Evolutionary conservation across 345 rosid species (phyloP), one percentile per base, ranked within the genome.

Genomic region (Lumnitzera littorea): DNA sequence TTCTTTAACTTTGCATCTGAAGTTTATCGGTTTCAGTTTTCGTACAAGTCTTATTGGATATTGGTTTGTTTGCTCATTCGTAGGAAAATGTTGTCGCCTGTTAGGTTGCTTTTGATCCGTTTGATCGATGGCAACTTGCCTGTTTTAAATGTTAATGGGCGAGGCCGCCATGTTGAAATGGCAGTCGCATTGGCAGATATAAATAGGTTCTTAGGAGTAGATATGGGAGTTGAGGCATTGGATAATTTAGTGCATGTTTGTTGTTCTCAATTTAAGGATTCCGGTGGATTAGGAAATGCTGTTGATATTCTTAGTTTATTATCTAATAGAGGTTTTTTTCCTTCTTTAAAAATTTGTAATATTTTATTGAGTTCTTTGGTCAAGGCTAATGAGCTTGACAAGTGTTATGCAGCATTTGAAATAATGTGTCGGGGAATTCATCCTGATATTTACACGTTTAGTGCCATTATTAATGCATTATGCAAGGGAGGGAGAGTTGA

Each of bases 381-480:
- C 70, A 85, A 69, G 76, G 84, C 72, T 0, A 80, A 76, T 31
- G 88, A 87, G 75, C 67, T 79, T 43, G 72, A 72, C 27, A 80
- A 68, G 75, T 63, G 88, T 50, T 76, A 67, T 20, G 75, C 77
- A 62, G 83, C 81, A 25, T 80, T 80, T 53, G 82, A 83, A 59
- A 61, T 62, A 57, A 72, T 83, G 70, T 79, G 79, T 64, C 47
- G 25, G n/a, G 78, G 80, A 15, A 50, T 83, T 63, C 56, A 62
- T 64, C 88, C 74, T 0, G 95, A 90, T 67, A 90, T 87, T 57
- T 83, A 78, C 76, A 71, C 81, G 80, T 87, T 78, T 58, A 90
- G 85, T 53, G 82, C 81, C 13, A 77, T 71, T 11, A 68, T 87
- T 41, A 83, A 77, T 74, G 90, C 87, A 29, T 80, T 80, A 51